Evolutionary conservation across 192 early-diverging fungal genomes (phyloP), one percentile per base, ranked within the genome.

Genomic region (Podila epigama): DNA sequence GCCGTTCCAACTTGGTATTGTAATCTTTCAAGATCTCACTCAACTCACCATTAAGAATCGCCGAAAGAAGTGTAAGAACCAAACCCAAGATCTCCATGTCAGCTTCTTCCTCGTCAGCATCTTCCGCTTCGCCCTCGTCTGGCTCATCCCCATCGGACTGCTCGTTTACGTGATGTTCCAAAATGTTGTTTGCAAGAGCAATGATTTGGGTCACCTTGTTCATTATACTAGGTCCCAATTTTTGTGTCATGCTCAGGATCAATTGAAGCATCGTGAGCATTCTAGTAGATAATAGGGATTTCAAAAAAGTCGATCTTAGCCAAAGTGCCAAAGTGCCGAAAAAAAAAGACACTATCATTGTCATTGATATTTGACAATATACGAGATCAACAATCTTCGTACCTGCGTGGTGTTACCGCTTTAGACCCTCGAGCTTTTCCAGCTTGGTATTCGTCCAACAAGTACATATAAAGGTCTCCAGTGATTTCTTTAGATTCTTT

Each of bases 151-250:
- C 20, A 4, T 9, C 28, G 27, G 27, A 28, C 6, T 63, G 50
- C 33, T 58, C 54, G 7, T 29, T 2, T 18, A 42, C 60, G 40
- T 82, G 80, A 35, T 83, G 79, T 66, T 91, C 89, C 15, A 92
- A 59, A 20, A 90, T 84, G 55, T 85, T 88, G 34, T 87, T 84
- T 16, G 87, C 88, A 81, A 92, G 87, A 6, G 84, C 83, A 61
- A 96, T 82, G 27, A 96, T 88, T 70, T 96, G 92, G 0, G 83
- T 83, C 34, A 92, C 91, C 31, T 90, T 90, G 58, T 86, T 81
- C 42, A 96, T 58, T 37, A 95, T 92, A 4, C 79, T 75, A n/a
- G 93, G 90, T 0, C 94, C 94, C 41, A 94, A 71, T 7, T 75
- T 66, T 20, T 93, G 89, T 39, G 92, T 84, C 84, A 94, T 89